A percentile compares a stretch with the other conserved stretches of the same genome.
Evolutionary conservation across 2,329 filamentous ascomycete species (phyloP).

Genomic region (Trematosphaeria pertusa): DNA sequence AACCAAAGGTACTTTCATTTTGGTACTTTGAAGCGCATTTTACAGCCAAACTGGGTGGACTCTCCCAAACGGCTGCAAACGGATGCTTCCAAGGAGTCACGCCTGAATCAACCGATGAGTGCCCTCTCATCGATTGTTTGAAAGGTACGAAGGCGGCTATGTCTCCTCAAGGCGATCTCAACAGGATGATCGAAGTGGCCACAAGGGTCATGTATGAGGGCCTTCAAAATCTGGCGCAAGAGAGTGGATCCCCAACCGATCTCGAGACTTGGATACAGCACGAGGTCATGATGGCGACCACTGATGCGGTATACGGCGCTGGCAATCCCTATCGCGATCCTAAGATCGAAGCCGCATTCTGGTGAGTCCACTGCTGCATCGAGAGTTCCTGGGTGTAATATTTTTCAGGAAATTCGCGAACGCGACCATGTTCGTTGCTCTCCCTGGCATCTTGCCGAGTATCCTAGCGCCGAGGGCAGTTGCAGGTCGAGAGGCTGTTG

Average conservation of each 20-base stretch:
- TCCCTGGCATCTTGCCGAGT: too few species aligned
- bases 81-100: background rate
- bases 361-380: too few species aligned
- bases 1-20: slow-evolving; percentile 45
- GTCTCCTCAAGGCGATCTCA: background rate
- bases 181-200: background rate
- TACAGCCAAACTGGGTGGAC: background rate
- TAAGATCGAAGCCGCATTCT: too few species aligned
- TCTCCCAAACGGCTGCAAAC: background rate
- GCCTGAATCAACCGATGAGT: background rate
- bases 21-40: slow-evolving; percentile 39
- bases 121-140: slow-evolving; percentile 1
- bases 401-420: too few species aligned
- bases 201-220: background rate
- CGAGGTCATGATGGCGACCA: slow-evolving; percentile 1
- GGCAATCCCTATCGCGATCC: background rate
- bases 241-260: background rate
- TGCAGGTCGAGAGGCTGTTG: too few species aligned
- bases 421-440: too few species aligned
- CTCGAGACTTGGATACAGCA: slow-evolving; percentile 1
- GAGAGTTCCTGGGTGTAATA: too few species aligned
- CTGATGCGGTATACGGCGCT: slow-evolving; percentile 2
- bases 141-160: slow-evolving; percentile 3
- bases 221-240: background rate
- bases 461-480: too few species aligned